phyloP scores from a whole-genome alignment of 73 alveolate species.

The Urostyla sp. region DNA sequence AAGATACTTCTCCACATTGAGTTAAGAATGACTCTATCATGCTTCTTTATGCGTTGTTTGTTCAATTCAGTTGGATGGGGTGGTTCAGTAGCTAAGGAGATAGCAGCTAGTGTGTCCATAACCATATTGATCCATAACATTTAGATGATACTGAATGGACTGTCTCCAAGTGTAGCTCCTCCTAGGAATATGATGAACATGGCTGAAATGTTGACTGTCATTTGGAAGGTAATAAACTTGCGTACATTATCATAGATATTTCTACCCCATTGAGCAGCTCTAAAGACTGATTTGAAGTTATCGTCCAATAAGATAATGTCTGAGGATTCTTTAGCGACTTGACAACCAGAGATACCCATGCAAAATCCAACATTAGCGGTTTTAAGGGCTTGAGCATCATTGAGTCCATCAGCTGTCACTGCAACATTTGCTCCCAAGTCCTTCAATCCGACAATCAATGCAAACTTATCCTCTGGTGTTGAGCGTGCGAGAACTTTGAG shows the following conservation, averaged over 20 bases:
- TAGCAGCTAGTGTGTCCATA: constrained; percentile 91
- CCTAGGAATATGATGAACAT: constrained; percentile 85
- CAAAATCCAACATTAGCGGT: constrained; percentile 98
- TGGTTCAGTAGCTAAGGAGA: constrained; percentile 90
- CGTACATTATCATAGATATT: constrained; percentile 95
- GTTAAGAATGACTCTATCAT: constrained; percentile 77
- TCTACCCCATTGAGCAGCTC: constrained; percentile 95
- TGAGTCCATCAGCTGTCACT: constrained; percentile 98
- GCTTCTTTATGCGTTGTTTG: constrained; percentile 82
- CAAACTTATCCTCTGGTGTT: constrained; percentile 94
- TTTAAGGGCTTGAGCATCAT: constrained; percentile 98
- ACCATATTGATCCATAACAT: constrained; percentile 93
- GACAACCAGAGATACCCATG: constrained; percentile 98
- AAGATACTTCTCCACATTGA: constrained; percentile 81
- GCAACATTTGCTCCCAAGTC: constrained; percentile 91
- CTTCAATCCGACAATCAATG: constrained; percentile 90
- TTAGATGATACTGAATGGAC: constrained; percentile 92
- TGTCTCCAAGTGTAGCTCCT: constrained; percentile 85
- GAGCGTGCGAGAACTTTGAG: constrained; percentile 94
- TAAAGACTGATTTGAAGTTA: constrained; percentile 92
- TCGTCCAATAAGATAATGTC: constrained; percentile 94
- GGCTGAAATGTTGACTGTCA: constrained; percentile 94
- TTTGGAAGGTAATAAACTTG: constrained; percentile 93
- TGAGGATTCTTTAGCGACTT: constrained; percentile 97
- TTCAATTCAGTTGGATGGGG: constrained; percentile 78